A percentile compares a stretch with the other conserved stretches of the same genome.
phyloP scores from a whole-genome alignment of 495 filamentous ascomycete genomes.

The Penicillium coprophilum region DNA sequence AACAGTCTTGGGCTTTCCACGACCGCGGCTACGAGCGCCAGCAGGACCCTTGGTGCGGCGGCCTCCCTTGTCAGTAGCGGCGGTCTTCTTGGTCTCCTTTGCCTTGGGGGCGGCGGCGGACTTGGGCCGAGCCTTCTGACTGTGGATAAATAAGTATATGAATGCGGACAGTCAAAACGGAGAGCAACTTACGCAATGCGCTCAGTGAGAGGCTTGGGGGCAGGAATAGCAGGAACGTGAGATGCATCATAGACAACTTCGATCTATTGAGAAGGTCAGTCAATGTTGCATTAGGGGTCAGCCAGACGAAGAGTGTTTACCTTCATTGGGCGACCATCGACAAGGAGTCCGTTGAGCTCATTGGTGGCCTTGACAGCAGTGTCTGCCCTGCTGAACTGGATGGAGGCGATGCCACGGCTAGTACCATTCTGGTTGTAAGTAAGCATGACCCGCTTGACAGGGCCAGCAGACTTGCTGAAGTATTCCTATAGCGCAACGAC shows the following conservation, averaged over 20 bases:
- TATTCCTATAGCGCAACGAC: conserved; percentile 76
- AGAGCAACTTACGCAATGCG: conserved; percentile 67
- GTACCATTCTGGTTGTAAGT: conserved; percentile 89
- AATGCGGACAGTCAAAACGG: neutral
- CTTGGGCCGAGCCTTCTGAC: conserved; percentile 77
- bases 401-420: conserved; percentile 84
- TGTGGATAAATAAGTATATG: conserved; percentile 28
- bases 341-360: conserved; percentile 79
- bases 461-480: conserved; percentile 82
- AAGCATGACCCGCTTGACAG: conserved; percentile 82
- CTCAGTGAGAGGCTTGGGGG: conserved; percentile 76
- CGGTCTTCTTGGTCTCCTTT: conserved; percentile 21
- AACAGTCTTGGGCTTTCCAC: conserved; percentile 76
- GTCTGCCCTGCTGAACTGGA: conserved; percentile 73
- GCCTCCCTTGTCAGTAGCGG: conserved; percentile 8
- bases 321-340: conserved; percentile 90
- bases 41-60: conserved; percentile 12
- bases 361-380: conserved; percentile 78
- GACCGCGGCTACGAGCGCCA: conserved; percentile 51
- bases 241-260: conserved; percentile 83
- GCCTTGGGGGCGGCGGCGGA: conserved; percentile 72
- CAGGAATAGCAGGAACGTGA: conserved; percentile 61
- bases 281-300: neutral
- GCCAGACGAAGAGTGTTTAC: conserved; percentile 42
- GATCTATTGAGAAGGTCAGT: conserved; percentile 56